A percentile compares a stretch with the other conserved stretches of the same genome.
Conservation (phyloP, 1,284 basidiomycete species). For the Pascua sp. region DNA sequence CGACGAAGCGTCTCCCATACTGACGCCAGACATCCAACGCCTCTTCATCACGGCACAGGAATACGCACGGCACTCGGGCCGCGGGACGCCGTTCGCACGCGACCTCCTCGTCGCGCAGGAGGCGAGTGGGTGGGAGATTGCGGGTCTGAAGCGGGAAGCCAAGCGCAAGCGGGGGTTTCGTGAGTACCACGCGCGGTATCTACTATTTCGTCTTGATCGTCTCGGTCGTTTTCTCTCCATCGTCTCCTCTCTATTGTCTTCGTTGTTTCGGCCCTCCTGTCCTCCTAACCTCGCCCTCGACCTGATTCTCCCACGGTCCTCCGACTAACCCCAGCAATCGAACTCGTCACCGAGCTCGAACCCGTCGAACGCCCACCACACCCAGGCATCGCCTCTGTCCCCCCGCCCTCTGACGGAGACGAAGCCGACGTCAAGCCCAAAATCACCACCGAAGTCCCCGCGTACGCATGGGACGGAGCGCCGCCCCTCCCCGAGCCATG, state of each 20-base stretch:
- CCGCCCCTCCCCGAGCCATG: conserved; percentile 35
- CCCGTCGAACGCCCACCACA: conserved; percentile 4
- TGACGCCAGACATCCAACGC: conserved; percentile 34
- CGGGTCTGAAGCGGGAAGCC: conserved; percentile 24
- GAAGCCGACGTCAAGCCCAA: conserved; percentile 13
- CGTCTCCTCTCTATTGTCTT: too few relatives aligned
- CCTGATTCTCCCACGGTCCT: too few relatives aligned
- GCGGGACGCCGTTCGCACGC: conserved; percentile 23
- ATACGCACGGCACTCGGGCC: conserved; percentile 31
- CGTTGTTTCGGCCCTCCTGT: neutral
- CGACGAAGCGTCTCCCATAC: neutral
- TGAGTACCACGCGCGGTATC: conserved; percentile 9
- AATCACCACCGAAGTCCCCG: conserved; percentile 1
- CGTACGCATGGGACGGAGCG: conserved; percentile 35
- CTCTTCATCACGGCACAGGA: conserved; percentile 29
- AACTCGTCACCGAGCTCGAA: conserved; percentile 1
- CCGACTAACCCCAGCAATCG: conserved; percentile 5
- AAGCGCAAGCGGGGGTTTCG: conserved; percentile 25
- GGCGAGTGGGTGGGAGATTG: conserved; percentile 18
- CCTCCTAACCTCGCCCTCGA: too few relatives aligned
- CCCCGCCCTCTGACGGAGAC: conserved; percentile 5
- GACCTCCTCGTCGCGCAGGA: conserved; percentile 35
- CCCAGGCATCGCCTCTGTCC: too few relatives aligned
- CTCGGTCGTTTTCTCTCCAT: too few relatives aligned
- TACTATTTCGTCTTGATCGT: too few relatives aligned